Evolutionary conservation across 768 basidiomycete species (phyloP), one percentile per base, ranked within the genome.

Genomic region (Omphalotus guepiniiformis): DNA sequence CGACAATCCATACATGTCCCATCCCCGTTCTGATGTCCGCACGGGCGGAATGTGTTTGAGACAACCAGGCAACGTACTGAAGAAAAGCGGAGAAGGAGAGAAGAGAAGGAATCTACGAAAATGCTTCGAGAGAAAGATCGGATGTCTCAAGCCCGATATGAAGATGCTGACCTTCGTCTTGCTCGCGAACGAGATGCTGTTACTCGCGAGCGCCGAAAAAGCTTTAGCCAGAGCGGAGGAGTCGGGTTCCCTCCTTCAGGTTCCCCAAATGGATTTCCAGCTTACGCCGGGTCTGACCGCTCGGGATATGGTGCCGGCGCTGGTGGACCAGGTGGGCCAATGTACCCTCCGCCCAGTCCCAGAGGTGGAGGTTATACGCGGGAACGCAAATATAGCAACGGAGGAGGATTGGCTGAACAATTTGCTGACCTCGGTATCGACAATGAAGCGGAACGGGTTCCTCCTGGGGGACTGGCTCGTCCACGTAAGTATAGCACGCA

Each of bases 141-240:
- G 21, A 58, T 68, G 42, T 39, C 45, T 23, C 57, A 54, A 45
- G 61, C 60, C 42, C 66, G 63, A 44, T 61, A 60, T 27, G 72
- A 76, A 53, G 80, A 83, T 22, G 67, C 70, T 30, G 79, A 82
- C n/a, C 65, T 79, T 23, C 74, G 75, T 40, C 65, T 70, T 23
- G 80, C 76, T 21, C 79, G 82, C 37, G 83, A 82, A 52, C 69
- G 72, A 34, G 82, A 84, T 57, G 66, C 70, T 43, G 57, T 21
- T 39, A 57, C 53, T 37, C 64, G 69, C 30, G 77, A 82, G 56
- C 74, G 79, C 39, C 73, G 80, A 41, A 76, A 72, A 56, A 83
- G 80, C 55, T 75, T 79, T 59, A 73, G 67, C 49, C 68, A 73
- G 34, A 69, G 73, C 7, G n/a, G n/a, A n/a, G 52, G 62, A 34